A percentile compares a stretch with the other conserved stretches of the same genome.
phyloP scores from a whole-genome alignment of 257 asterid species.

The Solanum microdontum region DNA sequence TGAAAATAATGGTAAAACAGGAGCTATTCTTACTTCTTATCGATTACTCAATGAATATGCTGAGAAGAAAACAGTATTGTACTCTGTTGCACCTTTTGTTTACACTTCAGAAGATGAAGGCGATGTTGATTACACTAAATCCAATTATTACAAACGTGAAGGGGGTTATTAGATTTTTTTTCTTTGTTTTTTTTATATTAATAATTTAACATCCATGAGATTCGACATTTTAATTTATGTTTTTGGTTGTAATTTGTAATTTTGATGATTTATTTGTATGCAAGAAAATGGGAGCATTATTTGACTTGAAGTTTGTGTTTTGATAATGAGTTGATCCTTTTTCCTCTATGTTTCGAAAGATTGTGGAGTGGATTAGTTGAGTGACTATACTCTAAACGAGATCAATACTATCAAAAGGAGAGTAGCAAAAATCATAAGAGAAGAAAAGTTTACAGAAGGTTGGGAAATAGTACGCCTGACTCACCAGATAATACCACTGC shows the following conservation, averaged over 20 bases:
- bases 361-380: no score
- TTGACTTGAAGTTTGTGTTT: neutral
- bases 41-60: conserved; percentile 14
- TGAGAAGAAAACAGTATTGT: conserved; percentile 13
- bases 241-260: neutral
- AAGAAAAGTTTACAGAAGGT: no score
- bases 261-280: neutral
- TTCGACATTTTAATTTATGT: neutral
- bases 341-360: neutral
- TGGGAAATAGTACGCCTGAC: neutral
- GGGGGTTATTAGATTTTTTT: neutral
- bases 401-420: neutral
- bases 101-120: neutral
- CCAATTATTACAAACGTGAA: neutral
- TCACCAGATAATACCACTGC: neutral
- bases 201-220: neutral
- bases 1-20: conserved; percentile 17
- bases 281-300: neutral
- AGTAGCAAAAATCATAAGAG: no score
- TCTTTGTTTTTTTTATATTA: neutral
- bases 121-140: neutral
- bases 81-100: conserved; percentile 35
- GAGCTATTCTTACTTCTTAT: conserved; percentile 23
- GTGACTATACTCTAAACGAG: neutral
- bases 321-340: neutral